Percentiles rank a stretch among this genome's conserved stretches.
These are phyloP conservation scores for Didymella lethalis DNA, from an alignment of 2,329 filamentous ascomycete genomes.

Conservation along the genomic window DNA sequence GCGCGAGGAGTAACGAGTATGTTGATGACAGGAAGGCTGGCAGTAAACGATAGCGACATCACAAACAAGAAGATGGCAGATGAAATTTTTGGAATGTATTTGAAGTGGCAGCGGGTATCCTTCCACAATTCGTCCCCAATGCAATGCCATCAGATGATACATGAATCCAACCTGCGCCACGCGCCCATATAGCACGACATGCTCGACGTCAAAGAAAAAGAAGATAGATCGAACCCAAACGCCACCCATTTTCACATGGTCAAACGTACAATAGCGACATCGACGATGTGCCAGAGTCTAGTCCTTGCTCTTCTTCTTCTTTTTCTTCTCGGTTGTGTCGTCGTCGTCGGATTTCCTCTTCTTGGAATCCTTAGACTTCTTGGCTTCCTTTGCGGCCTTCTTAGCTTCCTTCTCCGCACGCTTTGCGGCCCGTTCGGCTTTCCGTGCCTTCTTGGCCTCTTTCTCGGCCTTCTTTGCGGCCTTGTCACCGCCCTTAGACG, in stretches of 20 bases:
- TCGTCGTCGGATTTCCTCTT: slow-evolving; percentile 59
- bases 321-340: slow-evolving; percentile 58
- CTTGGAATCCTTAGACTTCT: slow-evolving; percentile 63
- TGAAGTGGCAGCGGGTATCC: slow-evolving; percentile 23
- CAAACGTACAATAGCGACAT: slow-evolving; percentile 20
- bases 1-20: neutral
- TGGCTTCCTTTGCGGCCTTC: slow-evolving; percentile 59
- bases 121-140: slow-evolving; percentile 16
- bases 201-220: slow-evolving; percentile 20
- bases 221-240: slow-evolving; percentile 23
- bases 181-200: slow-evolving; percentile 24
- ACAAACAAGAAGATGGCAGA: neutral
- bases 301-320: slow-evolving; percentile 65
- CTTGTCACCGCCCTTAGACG: slow-evolving; percentile 48
- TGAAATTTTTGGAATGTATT: slow-evolving; percentile 21
- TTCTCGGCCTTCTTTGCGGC: slow-evolving; percentile 53
- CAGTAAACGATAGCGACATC: neutral
- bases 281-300: slow-evolving; percentile 30
- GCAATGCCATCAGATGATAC: slow-evolving; percentile 32
- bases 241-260: slow-evolving; percentile 26
- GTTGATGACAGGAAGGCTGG: neutral
- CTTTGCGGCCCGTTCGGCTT: slow-evolving; percentile 50
- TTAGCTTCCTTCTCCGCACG: slow-evolving; percentile 60
- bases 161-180: slow-evolving; percentile 31
- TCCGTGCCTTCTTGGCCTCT: slow-evolving; percentile 56